Base-by-base conservation (phyloP, 306 rosid genomes). In the Cicer chorassanicum region DNA sequence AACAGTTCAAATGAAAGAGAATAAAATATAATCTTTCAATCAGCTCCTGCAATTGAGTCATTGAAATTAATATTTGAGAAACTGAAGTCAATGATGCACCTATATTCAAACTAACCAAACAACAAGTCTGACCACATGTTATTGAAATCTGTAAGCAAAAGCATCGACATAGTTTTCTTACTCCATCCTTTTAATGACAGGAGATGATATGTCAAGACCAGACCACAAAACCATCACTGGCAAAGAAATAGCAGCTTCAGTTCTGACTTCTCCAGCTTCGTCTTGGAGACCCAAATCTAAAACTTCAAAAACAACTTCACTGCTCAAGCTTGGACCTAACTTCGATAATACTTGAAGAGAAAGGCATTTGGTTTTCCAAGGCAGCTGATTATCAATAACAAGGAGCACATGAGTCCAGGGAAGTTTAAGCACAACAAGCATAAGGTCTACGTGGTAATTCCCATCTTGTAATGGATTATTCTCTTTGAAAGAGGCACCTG, bases 211-310 rank as follows among this genome's bases (percentile, higher is more conserved):
- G 73, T 77, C 65, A 7, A 79, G 77, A 82, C 88, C 89, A 79
- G 94, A 87, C 98, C 97, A 91, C 63, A 94, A 79, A 71, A 86
- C 87, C 73, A 89, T 85, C 81, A 94, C 86, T 73, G 91, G 92
- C 82, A 94, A 82, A 49, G 91, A 84, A 81, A 85, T 78, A 63
- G 82, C 86, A 73, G 97, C 97, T 80, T 94, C 92, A 81, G 54
- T 71, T 78, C 88, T 88, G 78, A 94, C 94, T 86, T 94, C 91
- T 62, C 88, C 91, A 82, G 73, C 80, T 81, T 94, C 86, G 79
- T 94, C 98, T 68, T 10, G 81, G 81, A 94, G 94, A 74, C 94
- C 76, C 80, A 94, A 80, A 85, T 94, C 96, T 74, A 94, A 81
- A 70, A 94, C 86, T 73, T 94, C 93, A 69, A 86, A 87, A 80